These are phyloP conservation scores for Aspergillus affinis DNA, from an alignment of 495 filamentous ascomycete genomes.

Conservation along the genomic window DNA sequence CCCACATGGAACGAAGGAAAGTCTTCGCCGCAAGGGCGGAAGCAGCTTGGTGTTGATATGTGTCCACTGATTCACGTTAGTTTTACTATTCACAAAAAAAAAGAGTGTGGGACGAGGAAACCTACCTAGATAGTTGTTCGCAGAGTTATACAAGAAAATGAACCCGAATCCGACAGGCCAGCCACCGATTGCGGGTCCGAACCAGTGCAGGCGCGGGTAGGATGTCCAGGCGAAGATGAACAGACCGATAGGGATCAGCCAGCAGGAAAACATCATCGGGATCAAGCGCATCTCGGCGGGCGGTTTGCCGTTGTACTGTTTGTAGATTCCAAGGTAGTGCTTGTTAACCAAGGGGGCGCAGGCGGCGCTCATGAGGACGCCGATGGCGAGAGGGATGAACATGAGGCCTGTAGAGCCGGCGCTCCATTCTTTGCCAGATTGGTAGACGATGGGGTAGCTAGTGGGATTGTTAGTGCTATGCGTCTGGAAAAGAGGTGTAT, in stretches of 20 bases:
- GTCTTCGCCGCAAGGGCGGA: slow-evolving; percentile 84
- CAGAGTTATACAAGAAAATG: slow-evolving; percentile 82
- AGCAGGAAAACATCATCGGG: slow-evolving; percentile 84
- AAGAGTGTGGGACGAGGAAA: neutral
- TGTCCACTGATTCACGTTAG: slow-evolving; percentile 58
- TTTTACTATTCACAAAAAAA: neutral
- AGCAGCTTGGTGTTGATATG: slow-evolving; percentile 82
- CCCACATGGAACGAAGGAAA: slow-evolving; percentile 76
- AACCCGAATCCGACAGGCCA: slow-evolving; percentile 81
- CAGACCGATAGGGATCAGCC: slow-evolving; percentile 71
- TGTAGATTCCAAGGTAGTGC: slow-evolving; percentile 64
- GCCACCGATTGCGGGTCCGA: slow-evolving; percentile 69
- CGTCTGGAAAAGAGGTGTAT: neutral
- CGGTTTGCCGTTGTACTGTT: slow-evolving; percentile 62
- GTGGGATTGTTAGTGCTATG: slow-evolving; percentile 12
- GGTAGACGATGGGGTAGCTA: slow-evolving; percentile 76
- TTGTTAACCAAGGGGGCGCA: slow-evolving; percentile 74
- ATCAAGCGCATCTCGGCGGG: slow-evolving; percentile 75
- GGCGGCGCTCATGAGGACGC: slow-evolving; percentile 61
- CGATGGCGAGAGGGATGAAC: slow-evolving; percentile 74
- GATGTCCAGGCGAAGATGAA: slow-evolving; percentile 88
- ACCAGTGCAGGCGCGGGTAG: slow-evolving; percentile 63
- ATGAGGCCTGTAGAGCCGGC: slow-evolving; percentile 72
- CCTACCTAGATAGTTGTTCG: slow-evolving; percentile 72
- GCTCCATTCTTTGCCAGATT: slow-evolving; percentile 70